Evolutionary conservation across 768 basidiomycete species (phyloP).

Genomic region (Serendipita indica): DNA sequence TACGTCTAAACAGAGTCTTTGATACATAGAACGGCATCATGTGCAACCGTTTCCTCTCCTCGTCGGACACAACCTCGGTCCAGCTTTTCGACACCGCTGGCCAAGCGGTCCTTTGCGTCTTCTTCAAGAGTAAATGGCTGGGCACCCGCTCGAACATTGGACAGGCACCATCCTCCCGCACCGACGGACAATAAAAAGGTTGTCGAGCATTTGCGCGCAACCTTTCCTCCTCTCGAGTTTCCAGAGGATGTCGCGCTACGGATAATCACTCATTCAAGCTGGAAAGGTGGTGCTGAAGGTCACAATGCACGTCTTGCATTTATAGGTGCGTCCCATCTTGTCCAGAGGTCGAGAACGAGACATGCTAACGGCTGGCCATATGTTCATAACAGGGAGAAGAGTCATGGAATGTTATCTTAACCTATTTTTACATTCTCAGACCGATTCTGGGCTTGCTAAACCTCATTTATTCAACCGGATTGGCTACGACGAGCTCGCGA

Average conservation of each 20-base stretch:
- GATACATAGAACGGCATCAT: not conserved
- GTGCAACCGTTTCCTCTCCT: not conserved
- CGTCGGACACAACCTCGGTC: not conserved
- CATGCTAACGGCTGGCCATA: not conserved
- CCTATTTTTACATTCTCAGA: constrained; percentile 50
- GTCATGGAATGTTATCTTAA: constrained; percentile 62
- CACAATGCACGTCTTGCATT: constrained; percentile 63
- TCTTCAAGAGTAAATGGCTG: not conserved
- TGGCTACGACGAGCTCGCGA: constrained; percentile 43
- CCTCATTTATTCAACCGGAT: constrained; percentile 17
- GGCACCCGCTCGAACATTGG: constrained; percentile 2
- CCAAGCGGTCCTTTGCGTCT: not conserved
- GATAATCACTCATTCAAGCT: constrained; percentile 65
- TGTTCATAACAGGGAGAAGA: constrained; percentile 46
- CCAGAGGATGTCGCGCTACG: constrained; percentile 54
- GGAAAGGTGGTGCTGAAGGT: constrained; percentile 44
- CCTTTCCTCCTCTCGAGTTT: constrained; percentile 56
- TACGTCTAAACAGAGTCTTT: not conserved
- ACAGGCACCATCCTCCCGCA: not conserved
- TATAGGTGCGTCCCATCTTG: constrained; percentile 37
- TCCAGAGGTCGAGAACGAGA: not conserved
- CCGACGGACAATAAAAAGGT: constrained; percentile 11
- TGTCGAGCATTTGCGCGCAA: constrained; percentile 42
- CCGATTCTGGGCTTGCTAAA: constrained; percentile 14
- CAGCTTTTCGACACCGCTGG: not conserved